Percentiles rank a stretch among this genome's conserved stretches.
These are phyloP conservation scores for Picea engelmannii DNA, from an alignment of 83 land plant genomes.

Conservation along the genomic window DNA sequence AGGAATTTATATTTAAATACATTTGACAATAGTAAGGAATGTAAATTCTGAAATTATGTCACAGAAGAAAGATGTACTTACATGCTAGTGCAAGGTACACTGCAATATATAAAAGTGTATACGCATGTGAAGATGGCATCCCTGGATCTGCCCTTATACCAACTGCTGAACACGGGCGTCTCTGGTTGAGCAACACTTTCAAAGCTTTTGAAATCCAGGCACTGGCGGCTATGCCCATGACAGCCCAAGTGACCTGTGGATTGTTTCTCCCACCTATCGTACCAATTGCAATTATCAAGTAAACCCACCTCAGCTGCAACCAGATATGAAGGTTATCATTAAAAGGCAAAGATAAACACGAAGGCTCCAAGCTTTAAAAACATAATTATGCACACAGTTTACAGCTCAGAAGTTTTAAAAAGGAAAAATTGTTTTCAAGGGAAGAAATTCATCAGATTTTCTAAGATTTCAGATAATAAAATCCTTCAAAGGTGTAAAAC, in stretches of 20 bases:
- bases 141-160: slow-evolving; percentile 62
- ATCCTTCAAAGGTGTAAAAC: no score
- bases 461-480: no score
- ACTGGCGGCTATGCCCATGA: slow-evolving; percentile 53
- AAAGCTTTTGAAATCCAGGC: slow-evolving; percentile 38
- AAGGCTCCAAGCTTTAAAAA: no score
- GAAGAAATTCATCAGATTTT: no score
- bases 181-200: slow-evolving; percentile 66
- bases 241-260: slow-evolving; percentile 60
- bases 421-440: no score
- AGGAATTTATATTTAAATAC: no score
- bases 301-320: slow-evolving; percentile 69
- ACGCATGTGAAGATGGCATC: slow-evolving; percentile 94
- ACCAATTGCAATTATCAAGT: slow-evolving; percentile 26
- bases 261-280: slow-evolving; percentile 66
- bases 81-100: slow-evolving; percentile 39
- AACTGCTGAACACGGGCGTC: slow-evolving; percentile 49
- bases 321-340: neutral
- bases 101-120: slow-evolving; percentile 48
- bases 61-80: slow-evolving; percentile 14
- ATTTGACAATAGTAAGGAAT: neutral
- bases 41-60: neutral
- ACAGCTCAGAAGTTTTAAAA: no score
- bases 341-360: neutral
- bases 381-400: no score